Evolutionary conservation across 805 yeast genomes (phyloP).

Genomic region (Brettanomyces naardenensis): DNA sequence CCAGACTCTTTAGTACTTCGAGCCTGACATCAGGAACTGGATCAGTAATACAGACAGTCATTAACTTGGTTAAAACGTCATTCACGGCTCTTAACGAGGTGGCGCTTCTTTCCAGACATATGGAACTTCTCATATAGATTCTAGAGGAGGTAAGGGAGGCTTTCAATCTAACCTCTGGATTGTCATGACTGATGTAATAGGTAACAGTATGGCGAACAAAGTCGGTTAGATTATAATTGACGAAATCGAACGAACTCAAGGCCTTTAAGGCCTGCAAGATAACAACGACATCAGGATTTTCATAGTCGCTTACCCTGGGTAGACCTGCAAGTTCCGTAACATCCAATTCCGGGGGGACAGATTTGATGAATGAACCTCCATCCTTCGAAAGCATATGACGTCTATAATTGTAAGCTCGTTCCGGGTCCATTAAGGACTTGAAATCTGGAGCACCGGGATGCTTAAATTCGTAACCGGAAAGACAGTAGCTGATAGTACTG

Average conservation of each 20-base stretch:
- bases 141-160: constrained; percentile 82
- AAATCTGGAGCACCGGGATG: constrained; percentile 84
- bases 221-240: constrained; percentile 71
- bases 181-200: constrained; percentile 75
- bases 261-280: constrained; percentile 75
- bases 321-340: constrained; percentile 15
- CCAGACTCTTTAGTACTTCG: constrained; percentile 67
- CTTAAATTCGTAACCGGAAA: constrained; percentile 73
- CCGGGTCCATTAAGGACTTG: constrained; percentile 46
- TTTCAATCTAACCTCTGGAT: constrained; percentile 68
- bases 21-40: constrained; percentile 79
- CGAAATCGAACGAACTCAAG: constrained; percentile 67
- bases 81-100: constrained; percentile 77
- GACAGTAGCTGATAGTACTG: constrained; percentile 60
- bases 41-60: constrained; percentile 83
- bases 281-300: constrained; percentile 30
- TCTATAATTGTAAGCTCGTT: constrained; percentile 72
- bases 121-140: constrained; percentile 69
- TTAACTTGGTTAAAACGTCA: constrained; percentile 71
- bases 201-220: constrained; percentile 81
- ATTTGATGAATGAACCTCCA: constrained; percentile 33
- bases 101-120: constrained; percentile 76
- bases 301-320: constrained; percentile 16
- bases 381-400: constrained; percentile 66
- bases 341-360: constrained; percentile 9